Conservation (phyloP, 2,329 filamentous ascomycete genomes). For the Monilinia fructicola region DNA sequence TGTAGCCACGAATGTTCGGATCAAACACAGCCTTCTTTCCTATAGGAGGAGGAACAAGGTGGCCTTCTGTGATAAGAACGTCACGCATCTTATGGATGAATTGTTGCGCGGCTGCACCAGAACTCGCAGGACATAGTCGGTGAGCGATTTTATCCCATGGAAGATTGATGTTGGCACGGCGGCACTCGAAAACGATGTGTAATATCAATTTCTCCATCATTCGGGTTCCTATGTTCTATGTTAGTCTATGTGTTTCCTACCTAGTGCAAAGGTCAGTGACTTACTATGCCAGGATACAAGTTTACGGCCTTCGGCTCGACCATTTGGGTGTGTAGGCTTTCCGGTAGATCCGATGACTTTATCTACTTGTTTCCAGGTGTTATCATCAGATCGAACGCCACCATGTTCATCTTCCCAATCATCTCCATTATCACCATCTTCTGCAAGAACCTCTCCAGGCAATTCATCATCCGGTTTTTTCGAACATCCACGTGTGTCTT, state of each 20-base stretch:
- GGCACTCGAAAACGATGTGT: constrained; percentile 45
- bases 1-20: constrained; percentile 32
- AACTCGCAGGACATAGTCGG: constrained; percentile 35
- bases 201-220: constrained; percentile 50
- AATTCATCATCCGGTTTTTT: neutral
- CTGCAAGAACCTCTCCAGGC: neutral
- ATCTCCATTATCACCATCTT: neutral
- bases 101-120: constrained; percentile 31
- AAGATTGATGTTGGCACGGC: constrained; percentile 25
- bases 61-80: constrained; percentile 35
- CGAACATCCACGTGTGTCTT: neutral
- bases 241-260: neutral
- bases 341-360: constrained; percentile 5
- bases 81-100: constrained; percentile 35
- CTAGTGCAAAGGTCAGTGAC: constrained; percentile 26
- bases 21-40: constrained; percentile 27
- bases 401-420: neutral
- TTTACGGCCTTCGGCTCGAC: constrained; percentile 42
- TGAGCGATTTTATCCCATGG: constrained; percentile 37
- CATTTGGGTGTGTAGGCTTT: constrained; percentile 35
- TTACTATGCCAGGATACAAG: constrained; percentile 49
- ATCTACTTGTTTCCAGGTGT: neutral
- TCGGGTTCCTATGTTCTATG: constrained; percentile 43
- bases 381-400: neutral
- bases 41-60: constrained; percentile 37